Percentiles rank a stretch among this genome's conserved stretches.
Evolutionary conservation across 805 yeast genomes (phyloP).

Genomic region (Kluyveromyces siamensis): DNA sequence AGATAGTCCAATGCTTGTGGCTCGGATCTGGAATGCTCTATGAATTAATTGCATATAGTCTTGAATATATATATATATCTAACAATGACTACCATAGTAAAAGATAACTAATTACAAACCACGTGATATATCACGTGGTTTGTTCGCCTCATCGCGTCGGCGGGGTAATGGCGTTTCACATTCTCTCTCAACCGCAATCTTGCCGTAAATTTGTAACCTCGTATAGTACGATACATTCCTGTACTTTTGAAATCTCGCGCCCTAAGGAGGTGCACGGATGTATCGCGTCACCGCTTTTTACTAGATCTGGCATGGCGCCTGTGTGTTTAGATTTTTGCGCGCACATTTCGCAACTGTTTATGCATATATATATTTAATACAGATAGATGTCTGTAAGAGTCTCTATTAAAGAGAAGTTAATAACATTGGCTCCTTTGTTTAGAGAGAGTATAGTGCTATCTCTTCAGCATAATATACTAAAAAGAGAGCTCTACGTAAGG

Average conservation of each 20-base stretch:
- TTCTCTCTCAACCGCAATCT: not conserved
- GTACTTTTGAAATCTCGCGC: not conserved
- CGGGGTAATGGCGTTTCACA: constrained; percentile 3
- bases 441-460: not conserved
- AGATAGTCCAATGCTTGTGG: constrained; percentile 21
- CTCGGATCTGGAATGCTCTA: constrained; percentile 19
- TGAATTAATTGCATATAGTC: not conserved
- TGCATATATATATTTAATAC: too few species aligned
- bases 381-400: too few species aligned
- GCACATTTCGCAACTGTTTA: not conserved
- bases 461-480: not conserved
- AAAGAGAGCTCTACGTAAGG: not conserved
- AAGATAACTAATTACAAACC: too few species aligned
- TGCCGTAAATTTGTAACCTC: not conserved
- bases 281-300: not conserved
- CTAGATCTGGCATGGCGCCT: not conserved
- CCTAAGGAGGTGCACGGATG: not conserved
- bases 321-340: not conserved
- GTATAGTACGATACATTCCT: not conserved
- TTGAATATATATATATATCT: too few species aligned
- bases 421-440: too few species aligned
- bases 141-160: not conserved
- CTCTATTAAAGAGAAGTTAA: too few species aligned
- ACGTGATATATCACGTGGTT: not conserved
- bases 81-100: too few species aligned